Evolutionary conservation across 2,329 filamentous ascomycete species (phyloP).

Genomic region (Fusarium brachygibbosum): DNA sequence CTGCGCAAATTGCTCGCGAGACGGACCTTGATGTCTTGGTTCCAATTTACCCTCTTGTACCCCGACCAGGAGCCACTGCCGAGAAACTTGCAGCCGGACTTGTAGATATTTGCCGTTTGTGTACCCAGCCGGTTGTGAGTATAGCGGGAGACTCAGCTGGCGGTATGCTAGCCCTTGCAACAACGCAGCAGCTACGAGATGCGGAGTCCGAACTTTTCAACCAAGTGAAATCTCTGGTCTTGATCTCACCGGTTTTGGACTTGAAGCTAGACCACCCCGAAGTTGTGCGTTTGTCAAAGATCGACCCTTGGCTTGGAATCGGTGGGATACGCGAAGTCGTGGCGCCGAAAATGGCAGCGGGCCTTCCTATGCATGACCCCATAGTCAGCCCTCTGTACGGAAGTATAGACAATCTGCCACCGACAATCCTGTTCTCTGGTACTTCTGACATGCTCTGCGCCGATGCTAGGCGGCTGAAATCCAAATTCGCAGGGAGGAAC

Average conservation of each 20-base stretch:
- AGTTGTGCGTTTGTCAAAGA: not conserved
- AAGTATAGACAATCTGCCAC: not conserved
- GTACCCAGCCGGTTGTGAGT: not conserved
- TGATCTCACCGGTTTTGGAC: not conserved
- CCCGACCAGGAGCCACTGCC: conserved; percentile 4
- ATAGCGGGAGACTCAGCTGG: conserved; percentile 9
- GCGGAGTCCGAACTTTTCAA: not conserved
- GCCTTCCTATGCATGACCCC: not conserved
- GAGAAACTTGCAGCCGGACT: not conserved
- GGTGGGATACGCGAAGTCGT: not conserved
- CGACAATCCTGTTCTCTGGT: not conserved
- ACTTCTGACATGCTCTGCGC: conserved; percentile 2
- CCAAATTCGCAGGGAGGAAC: not conserved
- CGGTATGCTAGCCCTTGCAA: not conserved
- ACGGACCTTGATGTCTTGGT: not conserved
- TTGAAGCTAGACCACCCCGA: conserved; percentile 1
- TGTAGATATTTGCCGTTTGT: conserved; percentile 2
- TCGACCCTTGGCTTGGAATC: conserved; percentile 7
- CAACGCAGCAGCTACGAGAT: not conserved
- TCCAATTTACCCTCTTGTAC: conserved; percentile 12
- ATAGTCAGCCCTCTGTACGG: conserved; percentile 10
- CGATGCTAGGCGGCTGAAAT: conserved; percentile 7
- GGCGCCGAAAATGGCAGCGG: not conserved
- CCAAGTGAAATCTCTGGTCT: not conserved
- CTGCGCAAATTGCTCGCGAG: not conserved